Evolutionary conservation across 1,284 basidiomycete genomes (phyloP).

Genomic region (Sporisorium scitamineum): DNA sequence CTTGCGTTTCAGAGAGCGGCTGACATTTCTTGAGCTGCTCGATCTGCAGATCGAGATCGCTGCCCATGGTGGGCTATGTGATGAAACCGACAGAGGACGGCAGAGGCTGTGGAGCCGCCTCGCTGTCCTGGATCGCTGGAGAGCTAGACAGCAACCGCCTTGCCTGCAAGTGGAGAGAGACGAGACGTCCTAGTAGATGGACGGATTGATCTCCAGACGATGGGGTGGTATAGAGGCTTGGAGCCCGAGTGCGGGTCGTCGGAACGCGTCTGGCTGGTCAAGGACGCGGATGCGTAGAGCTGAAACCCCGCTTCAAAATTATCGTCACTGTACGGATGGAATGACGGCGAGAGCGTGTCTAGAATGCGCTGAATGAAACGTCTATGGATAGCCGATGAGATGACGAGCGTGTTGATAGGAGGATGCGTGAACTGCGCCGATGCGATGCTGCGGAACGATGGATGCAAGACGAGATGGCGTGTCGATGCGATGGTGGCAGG

Average conservation of each 20-base stretch:
- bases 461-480: background rate
- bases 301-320: background rate
- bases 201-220: too few species aligned
- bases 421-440: background rate
- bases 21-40: constrained; percentile 64
- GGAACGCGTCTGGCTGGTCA: background rate
- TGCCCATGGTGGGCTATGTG: constrained; percentile 38
- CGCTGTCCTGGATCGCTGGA: constrained; percentile 11
- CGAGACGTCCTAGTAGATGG: background rate
- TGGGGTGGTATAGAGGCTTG: background rate
- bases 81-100: constrained; percentile 1
- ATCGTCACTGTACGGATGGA: background rate
- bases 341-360: background rate
- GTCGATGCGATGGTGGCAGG: background rate
- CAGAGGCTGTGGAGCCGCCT: constrained; percentile 25
- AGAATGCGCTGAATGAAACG: background rate
- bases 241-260: background rate
- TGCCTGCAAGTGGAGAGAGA: background rate
- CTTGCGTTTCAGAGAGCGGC: constrained; percentile 62
- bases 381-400: background rate
- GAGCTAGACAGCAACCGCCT: background rate
- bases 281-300: background rate
- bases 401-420: background rate
- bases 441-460: constrained; percentile 8
- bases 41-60: constrained; percentile 62